phyloP scores from a whole-genome alignment of 495 filamentous ascomycete species.

The Talaromyces adpressus region DNA sequence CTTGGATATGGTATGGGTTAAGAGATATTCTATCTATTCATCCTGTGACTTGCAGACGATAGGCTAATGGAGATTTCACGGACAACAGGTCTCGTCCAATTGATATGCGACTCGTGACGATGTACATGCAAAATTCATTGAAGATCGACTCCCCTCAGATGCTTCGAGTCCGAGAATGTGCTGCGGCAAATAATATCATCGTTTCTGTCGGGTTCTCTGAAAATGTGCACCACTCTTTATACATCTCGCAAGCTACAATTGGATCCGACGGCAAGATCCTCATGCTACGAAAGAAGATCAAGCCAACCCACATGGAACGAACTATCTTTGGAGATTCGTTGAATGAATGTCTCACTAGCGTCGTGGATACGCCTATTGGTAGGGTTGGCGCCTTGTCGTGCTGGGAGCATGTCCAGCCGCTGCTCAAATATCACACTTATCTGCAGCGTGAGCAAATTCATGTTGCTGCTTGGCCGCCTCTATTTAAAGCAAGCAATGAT shows the following conservation, averaged over 20 bases:
- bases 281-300: constrained; percentile 46
- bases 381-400: constrained; percentile 44
- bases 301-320: constrained; percentile 57
- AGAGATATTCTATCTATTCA: neutral
- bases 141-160: constrained; percentile 38
- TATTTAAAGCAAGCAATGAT: constrained; percentile 17
- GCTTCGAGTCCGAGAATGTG: constrained; percentile 31
- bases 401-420: constrained; percentile 55
- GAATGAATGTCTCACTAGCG: constrained; percentile 32
- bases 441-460: constrained; percentile 47
- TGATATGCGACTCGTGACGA: constrained; percentile 32
- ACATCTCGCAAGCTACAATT: constrained; percentile 52
- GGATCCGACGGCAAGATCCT: constrained; percentile 35
- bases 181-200: constrained; percentile 34
- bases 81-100: constrained; percentile 32
- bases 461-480: constrained; percentile 50
- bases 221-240: constrained; percentile 36
- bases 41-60: neutral
- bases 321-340: constrained; percentile 52
- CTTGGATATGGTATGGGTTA: constrained; percentile 49
- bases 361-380: constrained; percentile 34
- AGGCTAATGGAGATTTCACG: neutral
- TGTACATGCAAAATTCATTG: constrained; percentile 48
- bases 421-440: constrained; percentile 51
- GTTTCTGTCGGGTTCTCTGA: constrained; percentile 51